Conservation (phyloP, 202 grass and related monocot genomes). For the Musa balbisiana region DNA sequence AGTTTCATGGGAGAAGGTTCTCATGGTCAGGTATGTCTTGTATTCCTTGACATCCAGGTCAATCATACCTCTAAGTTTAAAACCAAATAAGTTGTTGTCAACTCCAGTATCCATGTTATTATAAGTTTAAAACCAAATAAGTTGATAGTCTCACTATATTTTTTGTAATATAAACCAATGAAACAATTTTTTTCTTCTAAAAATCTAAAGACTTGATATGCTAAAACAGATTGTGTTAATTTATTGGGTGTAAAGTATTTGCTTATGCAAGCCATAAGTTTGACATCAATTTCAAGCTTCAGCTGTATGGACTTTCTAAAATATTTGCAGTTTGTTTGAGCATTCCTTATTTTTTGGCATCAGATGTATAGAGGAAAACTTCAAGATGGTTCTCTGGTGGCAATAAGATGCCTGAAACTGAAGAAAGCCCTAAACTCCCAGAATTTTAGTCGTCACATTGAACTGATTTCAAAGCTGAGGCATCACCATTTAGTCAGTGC, state of each 20-base stretch:
- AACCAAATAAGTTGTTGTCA: background rate
- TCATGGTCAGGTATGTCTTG: constrained; percentile 61
- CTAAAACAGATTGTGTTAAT: background rate
- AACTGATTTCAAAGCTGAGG: constrained; percentile 84
- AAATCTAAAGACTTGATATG: background rate
- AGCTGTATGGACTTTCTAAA: background rate
- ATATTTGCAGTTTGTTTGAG: background rate
- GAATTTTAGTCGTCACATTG: constrained; percentile 77
- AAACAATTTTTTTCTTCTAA: background rate
- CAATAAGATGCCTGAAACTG: constrained; percentile 69
- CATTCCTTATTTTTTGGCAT: constrained; percentile 1
- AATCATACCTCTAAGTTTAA: background rate
- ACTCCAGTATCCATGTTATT: background rate
- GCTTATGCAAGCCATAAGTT: too few species aligned
- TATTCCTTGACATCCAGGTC: constrained; percentile 4
- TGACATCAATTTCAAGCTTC: background rate
- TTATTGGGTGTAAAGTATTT: too few species aligned
- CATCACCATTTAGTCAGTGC: constrained; percentile 91
- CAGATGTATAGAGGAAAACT: constrained; percentile 91
- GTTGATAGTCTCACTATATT: background rate
- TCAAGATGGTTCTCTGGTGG: constrained; percentile 52
- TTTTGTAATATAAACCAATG: background rate
- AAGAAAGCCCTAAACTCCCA: constrained; percentile 51
- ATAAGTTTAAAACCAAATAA: background rate
- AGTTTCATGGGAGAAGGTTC: constrained; percentile 62